A percentile compares a stretch with the other conserved stretches of the same genome.
phyloP scores from a whole-genome alignment of 345 rosid species.

The Citrus medica region DNA sequence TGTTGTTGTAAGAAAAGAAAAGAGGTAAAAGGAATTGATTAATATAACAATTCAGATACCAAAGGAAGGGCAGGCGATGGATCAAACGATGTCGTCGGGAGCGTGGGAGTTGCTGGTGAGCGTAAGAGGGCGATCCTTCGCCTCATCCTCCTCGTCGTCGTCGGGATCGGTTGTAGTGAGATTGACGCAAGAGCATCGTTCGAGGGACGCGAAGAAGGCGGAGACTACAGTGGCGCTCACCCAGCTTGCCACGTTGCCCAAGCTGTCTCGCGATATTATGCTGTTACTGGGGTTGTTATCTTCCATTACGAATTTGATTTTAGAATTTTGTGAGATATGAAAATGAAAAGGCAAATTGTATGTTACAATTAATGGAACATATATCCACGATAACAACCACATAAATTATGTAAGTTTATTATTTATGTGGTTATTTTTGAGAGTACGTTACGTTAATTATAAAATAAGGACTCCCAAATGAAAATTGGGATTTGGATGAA shows the following conservation, averaged over 20 bases:
- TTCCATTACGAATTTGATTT: conserved; percentile 2
- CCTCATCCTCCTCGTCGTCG: conserved; percentile 60
- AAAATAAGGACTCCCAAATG: too few relatives aligned
- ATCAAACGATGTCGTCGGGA: conserved; percentile 14
- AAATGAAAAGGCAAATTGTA: too few relatives aligned
- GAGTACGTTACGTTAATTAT: too few relatives aligned
- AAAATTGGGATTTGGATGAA: not conserved
- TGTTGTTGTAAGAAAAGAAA: not conserved
- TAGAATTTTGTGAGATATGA: not conserved
- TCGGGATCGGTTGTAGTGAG: conserved; percentile 58
- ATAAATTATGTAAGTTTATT: too few relatives aligned
- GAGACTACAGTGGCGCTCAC: conserved; percentile 65
- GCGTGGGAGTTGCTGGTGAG: conserved; percentile 30
- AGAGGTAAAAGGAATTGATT: not conserved
- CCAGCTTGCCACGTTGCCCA: conserved; percentile 64
- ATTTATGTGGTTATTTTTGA: too few relatives aligned
- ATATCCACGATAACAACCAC: too few relatives aligned
- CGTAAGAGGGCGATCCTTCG: conserved; percentile 50
- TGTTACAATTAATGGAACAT: too few relatives aligned
- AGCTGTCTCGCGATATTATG: conserved; percentile 42
- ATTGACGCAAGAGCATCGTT: conserved; percentile 89
- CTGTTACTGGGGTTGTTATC: conserved; percentile 10
- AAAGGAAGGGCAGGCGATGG: not conserved
- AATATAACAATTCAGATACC: not conserved
- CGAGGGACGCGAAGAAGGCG: conserved; percentile 87